These are phyloP conservation scores for Lodderomyces parapsilosis DNA, from an alignment of 1,139 yeast genomes.

Conservation along the genomic window DNA sequence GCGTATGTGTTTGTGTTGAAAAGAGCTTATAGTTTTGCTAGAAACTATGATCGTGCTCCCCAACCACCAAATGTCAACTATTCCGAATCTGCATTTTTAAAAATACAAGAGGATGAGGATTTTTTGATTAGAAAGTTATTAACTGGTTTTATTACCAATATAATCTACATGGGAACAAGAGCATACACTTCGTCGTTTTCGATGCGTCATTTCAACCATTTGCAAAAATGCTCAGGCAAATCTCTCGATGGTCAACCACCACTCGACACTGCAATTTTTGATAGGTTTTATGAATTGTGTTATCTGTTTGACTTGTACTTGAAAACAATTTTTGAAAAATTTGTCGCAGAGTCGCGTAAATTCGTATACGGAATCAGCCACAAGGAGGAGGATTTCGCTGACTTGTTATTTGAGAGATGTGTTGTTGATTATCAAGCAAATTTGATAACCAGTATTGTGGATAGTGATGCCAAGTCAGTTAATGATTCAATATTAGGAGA, in stretches of 20 bases:
- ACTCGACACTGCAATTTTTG: conserved; percentile 22
- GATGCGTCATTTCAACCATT: conserved; percentile 21
- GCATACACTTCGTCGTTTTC: conserved; percentile 23
- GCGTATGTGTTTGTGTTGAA: conserved; percentile 47
- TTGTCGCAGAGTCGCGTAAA: conserved; percentile 20
- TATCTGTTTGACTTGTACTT: conserved; percentile 64
- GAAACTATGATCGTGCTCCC: conserved; percentile 59
- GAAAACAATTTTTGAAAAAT: conserved; percentile 35
- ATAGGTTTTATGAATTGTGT: conserved; percentile 54
- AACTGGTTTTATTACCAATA: conserved; percentile 43
- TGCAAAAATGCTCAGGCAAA: conserved; percentile 17
- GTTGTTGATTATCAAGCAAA: conserved; percentile 36
- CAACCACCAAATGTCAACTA: conserved; percentile 30
- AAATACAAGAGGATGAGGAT: conserved; percentile 51
- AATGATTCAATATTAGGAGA: conserved; percentile 32
- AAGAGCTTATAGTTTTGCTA: conserved; percentile 61
- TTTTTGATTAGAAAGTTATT: conserved; percentile 48
- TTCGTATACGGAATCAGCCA: background rate
- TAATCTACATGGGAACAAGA: conserved; percentile 40
- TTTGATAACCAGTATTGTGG: conserved; percentile 25
- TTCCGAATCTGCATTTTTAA: conserved; percentile 36
- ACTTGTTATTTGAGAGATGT: conserved; percentile 33
- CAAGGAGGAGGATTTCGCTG: conserved; percentile 26
- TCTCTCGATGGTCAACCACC: conserved; percentile 15
- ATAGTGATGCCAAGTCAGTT: conserved; percentile 25